Base-by-base conservation (phyloP, 768 basidiomycete genomes). In the Daedaleopsis nitida region DNA sequence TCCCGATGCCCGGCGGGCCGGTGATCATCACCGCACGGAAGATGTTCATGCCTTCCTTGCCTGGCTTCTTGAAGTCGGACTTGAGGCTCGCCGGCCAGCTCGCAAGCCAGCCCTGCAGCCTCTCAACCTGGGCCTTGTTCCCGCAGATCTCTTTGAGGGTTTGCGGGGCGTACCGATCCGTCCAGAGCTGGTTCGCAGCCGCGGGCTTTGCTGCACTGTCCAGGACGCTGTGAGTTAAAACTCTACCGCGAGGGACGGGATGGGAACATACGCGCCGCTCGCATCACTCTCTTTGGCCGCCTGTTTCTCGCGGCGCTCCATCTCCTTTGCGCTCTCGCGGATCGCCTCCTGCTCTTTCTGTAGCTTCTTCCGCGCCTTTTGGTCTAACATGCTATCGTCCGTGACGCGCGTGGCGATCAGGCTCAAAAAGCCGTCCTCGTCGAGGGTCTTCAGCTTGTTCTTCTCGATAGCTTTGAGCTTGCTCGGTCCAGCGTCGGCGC, bases 1-100 rank as follows among this genome's bases (percentile, higher is more conserved):
- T 99, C 23, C 96, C 97, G 54, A 98, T 97, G 9, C 97, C 97
- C 16, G 97, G 97, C 1, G 96, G 86, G 0, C 97, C 97, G 1
- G 92, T 92, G 62, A 98, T 88, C 65, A 99, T 77, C 1, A 98
- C 82, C 5, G 94, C 94, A 23, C 94, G 88, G 73, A 82, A 96
- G 8, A 87, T 76, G 66, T 93, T 93, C 88, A 91, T 90, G 0
- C 85, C 92, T 61, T 84, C 86, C 76, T 96, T 96, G 0, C 97
- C 97, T 1, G 94, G 94, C 68, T 96, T 97, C 76, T 94, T 98
- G 77, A 98, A 98, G 1, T 82, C 84, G 0, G 79, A 78, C 61
- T 90, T 91, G 66, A 88, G 72, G 67, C 85, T 91, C 55, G 78
- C 77, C 14, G 88, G 78, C 96, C 97, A 99, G 55, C 91, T 87